These are phyloP conservation scores for Tilletia horrida DNA, from an alignment of 1,284 basidiomycete genomes.

Conservation along the genomic window DNA sequence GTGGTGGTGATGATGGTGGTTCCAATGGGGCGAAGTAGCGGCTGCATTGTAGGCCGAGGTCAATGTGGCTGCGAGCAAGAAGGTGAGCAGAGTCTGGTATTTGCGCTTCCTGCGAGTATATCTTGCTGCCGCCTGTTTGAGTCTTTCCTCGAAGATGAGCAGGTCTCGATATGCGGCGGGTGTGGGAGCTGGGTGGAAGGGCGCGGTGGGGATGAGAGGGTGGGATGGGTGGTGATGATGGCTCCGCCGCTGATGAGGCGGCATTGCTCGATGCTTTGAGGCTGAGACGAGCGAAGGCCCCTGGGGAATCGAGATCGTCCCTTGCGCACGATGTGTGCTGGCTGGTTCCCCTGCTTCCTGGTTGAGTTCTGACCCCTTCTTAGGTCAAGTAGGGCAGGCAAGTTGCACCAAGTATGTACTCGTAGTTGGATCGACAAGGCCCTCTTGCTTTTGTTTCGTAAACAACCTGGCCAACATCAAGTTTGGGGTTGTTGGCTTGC, in stretches of 20 bases:
- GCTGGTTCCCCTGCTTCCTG: too few relatives aligned
- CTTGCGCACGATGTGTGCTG: too few relatives aligned
- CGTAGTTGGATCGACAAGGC: too few relatives aligned
- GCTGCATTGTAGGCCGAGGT: slow-evolving; percentile 70
- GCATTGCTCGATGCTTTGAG: neutral
- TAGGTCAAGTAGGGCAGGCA: too few relatives aligned
- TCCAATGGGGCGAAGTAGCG: neutral
- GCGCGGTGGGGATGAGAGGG: slow-evolving; percentile 19
- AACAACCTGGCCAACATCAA: too few relatives aligned
- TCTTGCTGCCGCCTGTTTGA: slow-evolving; percentile 84
- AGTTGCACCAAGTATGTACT: too few relatives aligned
- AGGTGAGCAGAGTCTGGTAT: slow-evolving; percentile 77
- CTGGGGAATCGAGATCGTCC: too few relatives aligned
- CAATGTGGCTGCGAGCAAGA: slow-evolving; percentile 67
- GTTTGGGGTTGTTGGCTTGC: too few relatives aligned
- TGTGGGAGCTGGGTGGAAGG: slow-evolving; percentile 63
- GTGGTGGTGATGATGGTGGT: too few relatives aligned
- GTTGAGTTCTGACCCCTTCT: too few relatives aligned
- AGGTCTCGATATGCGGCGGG: slow-evolving; percentile 79
- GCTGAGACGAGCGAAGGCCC: neutral
- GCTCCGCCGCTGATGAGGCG: slow-evolving; percentile 17
- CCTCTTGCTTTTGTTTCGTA: too few relatives aligned
- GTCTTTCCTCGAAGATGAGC: slow-evolving; percentile 87
- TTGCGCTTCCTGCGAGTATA: slow-evolving; percentile 75
- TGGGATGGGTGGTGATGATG: neutral